Conservation (phyloP, 345 rosid genomes). For the Schrenkiella parvula region DNA sequence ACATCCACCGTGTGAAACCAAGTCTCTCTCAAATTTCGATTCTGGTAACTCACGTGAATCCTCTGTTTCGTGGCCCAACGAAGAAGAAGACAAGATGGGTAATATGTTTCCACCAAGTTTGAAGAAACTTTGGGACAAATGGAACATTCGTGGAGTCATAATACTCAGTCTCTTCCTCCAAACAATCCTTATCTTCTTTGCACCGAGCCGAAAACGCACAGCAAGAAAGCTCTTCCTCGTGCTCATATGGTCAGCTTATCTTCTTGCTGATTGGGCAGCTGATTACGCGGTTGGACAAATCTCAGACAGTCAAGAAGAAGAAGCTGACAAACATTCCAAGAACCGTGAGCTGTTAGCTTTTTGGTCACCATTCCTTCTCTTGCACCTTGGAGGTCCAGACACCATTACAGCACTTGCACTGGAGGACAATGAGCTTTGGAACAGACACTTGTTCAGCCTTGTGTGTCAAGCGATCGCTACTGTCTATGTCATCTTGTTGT, state of each 20-base stretch:
- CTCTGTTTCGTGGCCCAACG: neutral
- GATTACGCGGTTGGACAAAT: slow-evolving; percentile 37
- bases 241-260: slow-evolving; percentile 38
- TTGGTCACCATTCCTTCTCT: slow-evolving; percentile 39
- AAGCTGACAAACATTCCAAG: neutral
- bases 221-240: slow-evolving; percentile 32
- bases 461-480: slow-evolving; percentile 30
- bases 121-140: slow-evolving; percentile 43
- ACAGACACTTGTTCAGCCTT: slow-evolving; percentile 33
- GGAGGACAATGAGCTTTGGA: slow-evolving; percentile 39
- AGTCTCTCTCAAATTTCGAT: neutral
- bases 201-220: slow-evolving; percentile 48
- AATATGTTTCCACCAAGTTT: slow-evolving; percentile 20
- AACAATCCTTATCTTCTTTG: slow-evolving; percentile 43
- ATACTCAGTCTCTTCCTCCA: slow-evolving; percentile 60
- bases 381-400: slow-evolving; percentile 45
- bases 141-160: slow-evolving; percentile 58
- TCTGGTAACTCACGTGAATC: neutral
- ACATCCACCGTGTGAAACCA: slow-evolving; percentile 1
- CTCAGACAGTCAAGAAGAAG: slow-evolving; percentile 30
- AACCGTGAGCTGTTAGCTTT: slow-evolving; percentile 22
- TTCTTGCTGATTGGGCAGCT: slow-evolving; percentile 38
- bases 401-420: slow-evolving; percentile 38
- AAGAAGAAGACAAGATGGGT: slow-evolving; percentile 17
- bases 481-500: slow-evolving; percentile 32